These are phyloP conservation scores for Fraxinus anomala DNA, from an alignment of 257 asterid species.

Conservation along the genomic window DNA sequence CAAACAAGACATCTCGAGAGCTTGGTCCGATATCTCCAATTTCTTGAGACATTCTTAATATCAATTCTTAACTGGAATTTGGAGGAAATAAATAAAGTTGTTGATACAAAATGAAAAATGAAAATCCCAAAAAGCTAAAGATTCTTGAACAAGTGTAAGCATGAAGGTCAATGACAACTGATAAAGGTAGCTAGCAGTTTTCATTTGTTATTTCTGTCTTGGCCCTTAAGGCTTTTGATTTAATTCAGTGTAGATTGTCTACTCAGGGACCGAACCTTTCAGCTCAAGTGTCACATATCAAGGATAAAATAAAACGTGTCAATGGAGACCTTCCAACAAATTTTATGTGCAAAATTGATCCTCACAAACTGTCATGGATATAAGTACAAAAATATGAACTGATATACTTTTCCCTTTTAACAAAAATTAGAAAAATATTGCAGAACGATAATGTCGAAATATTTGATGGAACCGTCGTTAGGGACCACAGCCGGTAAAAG, in stretches of 20 bases:
- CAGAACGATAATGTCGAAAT: too few relatives aligned
- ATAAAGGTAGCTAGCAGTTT: conserved; percentile 37
- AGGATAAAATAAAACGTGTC: conserved; percentile 22
- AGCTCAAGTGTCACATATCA: conserved; percentile 32
- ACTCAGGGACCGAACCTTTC: conserved; percentile 31
- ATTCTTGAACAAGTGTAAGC: conserved; percentile 40
- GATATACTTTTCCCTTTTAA: too few relatives aligned
- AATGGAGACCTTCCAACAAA: conserved; percentile 48
- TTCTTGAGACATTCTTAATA: not conserved
- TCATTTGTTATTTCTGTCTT: conserved; percentile 52
- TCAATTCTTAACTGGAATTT: not conserved
- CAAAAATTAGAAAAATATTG: too few relatives aligned
- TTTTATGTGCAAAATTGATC: conserved; percentile 9
- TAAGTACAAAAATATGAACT: not conserved
- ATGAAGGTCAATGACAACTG: conserved; percentile 38
- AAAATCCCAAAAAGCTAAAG: conserved; percentile 25
- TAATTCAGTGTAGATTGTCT: conserved; percentile 46
- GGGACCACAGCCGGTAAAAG: not conserved
- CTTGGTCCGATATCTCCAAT: not conserved
- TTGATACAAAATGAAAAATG: not conserved
- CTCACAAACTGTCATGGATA: not conserved
- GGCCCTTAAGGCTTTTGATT: conserved; percentile 49
- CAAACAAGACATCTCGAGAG: too few relatives aligned
- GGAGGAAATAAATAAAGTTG: conserved; percentile 20
- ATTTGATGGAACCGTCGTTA: too few relatives aligned